These are phyloP conservation scores for Sordariomycetes sp. DNA, from an alignment of 2,329 filamentous ascomycete genomes.

Conservation along the genomic window DNA sequence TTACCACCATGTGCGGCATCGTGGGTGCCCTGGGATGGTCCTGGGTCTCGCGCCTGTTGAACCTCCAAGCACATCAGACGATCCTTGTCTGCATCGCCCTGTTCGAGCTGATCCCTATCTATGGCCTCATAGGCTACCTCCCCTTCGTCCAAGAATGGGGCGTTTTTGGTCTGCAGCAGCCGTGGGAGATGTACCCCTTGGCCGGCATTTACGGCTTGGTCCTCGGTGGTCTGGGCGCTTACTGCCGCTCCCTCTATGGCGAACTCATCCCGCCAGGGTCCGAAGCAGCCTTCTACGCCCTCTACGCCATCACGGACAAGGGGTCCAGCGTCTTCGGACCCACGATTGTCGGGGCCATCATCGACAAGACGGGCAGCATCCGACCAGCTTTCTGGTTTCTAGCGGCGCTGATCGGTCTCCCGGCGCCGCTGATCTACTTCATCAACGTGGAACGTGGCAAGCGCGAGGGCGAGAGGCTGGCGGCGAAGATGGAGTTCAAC, in stretches of 20 bases:
- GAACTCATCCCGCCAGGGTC: constrained; percentile 91
- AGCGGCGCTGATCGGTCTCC: constrained; percentile 72
- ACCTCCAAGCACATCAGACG: constrained; percentile 71
- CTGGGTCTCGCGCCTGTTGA: constrained; percentile 60
- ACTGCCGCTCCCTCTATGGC: constrained; percentile 86
- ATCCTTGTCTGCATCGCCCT: constrained; percentile 85
- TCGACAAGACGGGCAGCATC: constrained; percentile 73
- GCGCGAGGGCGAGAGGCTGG: constrained; percentile 56
- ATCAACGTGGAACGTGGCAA: constrained; percentile 78
- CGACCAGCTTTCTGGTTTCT: constrained; percentile 89
- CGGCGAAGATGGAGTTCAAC: constrained; percentile 45
- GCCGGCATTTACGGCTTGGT: constrained; percentile 89
- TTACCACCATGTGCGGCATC: constrained; percentile 76
- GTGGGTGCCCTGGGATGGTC: constrained; percentile 87
- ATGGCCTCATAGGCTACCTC: constrained; percentile 81
- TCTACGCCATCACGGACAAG: constrained; percentile 97
- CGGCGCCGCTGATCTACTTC: constrained; percentile 74
- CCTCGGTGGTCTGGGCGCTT: constrained; percentile 82
- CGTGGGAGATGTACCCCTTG: constrained; percentile 94
- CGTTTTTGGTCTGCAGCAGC: constrained; percentile 77
- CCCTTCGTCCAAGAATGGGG: constrained; percentile 68
- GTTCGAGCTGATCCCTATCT: constrained; percentile 88
- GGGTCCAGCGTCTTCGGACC: constrained; percentile 90
- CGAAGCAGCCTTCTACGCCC: constrained; percentile 90
- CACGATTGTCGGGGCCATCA: constrained; percentile 86